phyloP scores from a whole-genome alignment of 768 basidiomycete species.

The Termitomyces sp. region DNA sequence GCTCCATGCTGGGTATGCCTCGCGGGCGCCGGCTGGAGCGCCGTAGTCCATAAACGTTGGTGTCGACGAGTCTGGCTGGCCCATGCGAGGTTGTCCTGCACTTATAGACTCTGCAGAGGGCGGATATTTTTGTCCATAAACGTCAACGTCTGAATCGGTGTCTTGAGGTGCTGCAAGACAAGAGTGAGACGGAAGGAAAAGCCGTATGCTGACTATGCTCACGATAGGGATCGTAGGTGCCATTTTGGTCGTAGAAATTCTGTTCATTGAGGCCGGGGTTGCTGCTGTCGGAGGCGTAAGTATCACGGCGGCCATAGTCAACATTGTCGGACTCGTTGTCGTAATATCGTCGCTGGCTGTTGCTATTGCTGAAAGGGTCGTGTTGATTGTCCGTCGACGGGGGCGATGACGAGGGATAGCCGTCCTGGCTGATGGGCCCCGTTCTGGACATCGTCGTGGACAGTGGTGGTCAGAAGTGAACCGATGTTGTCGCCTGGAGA shows the following conservation, averaged over 20 bases:
- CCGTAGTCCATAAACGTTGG: constrained; percentile 67
- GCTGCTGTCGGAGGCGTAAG: constrained; percentile 67
- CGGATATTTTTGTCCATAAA: constrained; percentile 63
- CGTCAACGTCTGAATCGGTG: constrained; percentile 78
- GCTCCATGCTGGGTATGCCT: constrained; percentile 94
- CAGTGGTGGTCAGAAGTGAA: constrained; percentile 17
- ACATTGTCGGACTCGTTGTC: constrained; percentile 73
- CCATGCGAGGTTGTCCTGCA: constrained; percentile 39
- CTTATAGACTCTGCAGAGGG: constrained; percentile 77
- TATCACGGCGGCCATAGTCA: constrained; percentile 62
- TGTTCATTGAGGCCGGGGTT: constrained; percentile 55
- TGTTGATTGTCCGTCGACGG: constrained; percentile 53
- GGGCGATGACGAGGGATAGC: constrained; percentile 54
- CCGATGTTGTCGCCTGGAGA: constrained; percentile 14
- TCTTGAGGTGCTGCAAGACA: constrained; percentile 60
- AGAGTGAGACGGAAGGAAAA: constrained; percentile 9
- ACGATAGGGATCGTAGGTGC: constrained; percentile 65
- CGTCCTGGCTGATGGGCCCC: constrained; percentile 54
- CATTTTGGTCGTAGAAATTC: constrained; percentile 60
- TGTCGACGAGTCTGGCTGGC: constrained; percentile 65
- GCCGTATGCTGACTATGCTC: constrained; percentile 11
- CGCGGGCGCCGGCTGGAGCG: constrained; percentile 51
- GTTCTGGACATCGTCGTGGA: constrained; percentile 48
- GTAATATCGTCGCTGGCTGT: constrained; percentile 48
- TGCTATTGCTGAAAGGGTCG: constrained; percentile 60